A percentile compares a stretch with the other conserved stretches of the same genome.
Conservation (phyloP, 345 rosid genomes). For the Hibiscus trionum region DNA sequence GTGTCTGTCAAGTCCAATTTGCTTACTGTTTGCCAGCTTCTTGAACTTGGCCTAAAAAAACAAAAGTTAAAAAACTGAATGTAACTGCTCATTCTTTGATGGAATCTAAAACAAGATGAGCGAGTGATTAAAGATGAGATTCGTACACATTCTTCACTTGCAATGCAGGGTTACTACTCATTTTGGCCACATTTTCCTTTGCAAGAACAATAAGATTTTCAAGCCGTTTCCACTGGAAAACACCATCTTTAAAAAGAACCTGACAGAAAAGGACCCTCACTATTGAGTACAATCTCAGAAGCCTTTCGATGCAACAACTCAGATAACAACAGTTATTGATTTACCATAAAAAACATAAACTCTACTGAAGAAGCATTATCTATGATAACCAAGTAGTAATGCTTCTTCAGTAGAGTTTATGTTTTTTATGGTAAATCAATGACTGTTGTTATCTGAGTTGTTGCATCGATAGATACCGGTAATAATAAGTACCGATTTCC, state of each 20-base stretch:
- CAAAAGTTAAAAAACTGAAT: background rate
- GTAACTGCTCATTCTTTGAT: background rate
- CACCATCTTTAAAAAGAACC: conserved; percentile 85
- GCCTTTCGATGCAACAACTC: conserved; percentile 1
- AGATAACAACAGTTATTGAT: background rate
- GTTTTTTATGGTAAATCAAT: background rate
- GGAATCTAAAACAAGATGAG: conserved; percentile 8
- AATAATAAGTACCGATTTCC: background rate
- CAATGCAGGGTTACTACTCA: conserved; percentile 88
- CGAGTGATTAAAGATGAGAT: conserved; percentile 2
- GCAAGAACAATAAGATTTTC: conserved; percentile 89
- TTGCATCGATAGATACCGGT: background rate
- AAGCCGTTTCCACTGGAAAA: conserved; percentile 91
- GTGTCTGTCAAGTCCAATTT: conserved; percentile 88
- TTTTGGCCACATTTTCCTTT: conserved; percentile 84
- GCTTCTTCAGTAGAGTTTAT: background rate
- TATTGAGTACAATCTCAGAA: background rate
- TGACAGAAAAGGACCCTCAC: conserved; percentile 17
- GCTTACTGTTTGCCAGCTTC: conserved; percentile 28
- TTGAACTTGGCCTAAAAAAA: conserved; percentile 39
- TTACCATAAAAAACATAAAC: background rate
- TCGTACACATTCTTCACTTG: conserved; percentile 48
- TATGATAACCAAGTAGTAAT: background rate
- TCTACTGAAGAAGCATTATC: background rate
- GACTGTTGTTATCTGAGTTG: background rate